Base-by-base conservation (phyloP, 225 moss, liverwort and hornwort genomes). In the Pseudisothecium myosuroides region DNA sequence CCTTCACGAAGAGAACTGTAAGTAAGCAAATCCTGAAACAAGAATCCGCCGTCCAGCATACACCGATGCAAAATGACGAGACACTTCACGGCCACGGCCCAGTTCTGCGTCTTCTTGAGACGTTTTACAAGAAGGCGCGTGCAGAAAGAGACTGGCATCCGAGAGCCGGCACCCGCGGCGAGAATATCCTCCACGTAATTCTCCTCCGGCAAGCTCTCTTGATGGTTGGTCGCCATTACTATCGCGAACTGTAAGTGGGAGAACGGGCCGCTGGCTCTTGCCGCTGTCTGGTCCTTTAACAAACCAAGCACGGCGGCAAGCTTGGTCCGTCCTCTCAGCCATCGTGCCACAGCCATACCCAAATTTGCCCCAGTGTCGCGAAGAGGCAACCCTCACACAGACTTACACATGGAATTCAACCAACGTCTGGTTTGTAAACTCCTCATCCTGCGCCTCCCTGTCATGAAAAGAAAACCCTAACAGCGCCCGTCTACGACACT, bases 11-110 rank as follows among this genome's bases (percentile, higher is more conserved):
- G 54, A 5, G 92, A 85, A 45, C 39, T 72, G 81, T 73, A 86
- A 45, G 86, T 17, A 11, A 95, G 92, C 85, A 94, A 76, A 50
- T 95, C 95, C 50, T 95, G 95, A 26, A 93, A 94, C 73, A 95
- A 83, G 81, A 95, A 95, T 23, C 95, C 92, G 20, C 95, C 95
- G 80, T 95, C 95, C 26, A 94, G 56, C 66, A 95, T 61, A 58
- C 84, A 80, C 45, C 94, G 88, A 36, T 95, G 95, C 65, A 95
- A 76, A 19, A 95, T 63, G 31, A 95, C 60, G 55, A 95, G 91
- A 43, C 90, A 92, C 86, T 95, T 95, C 36, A 92, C 71, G 22
- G 94, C 94, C 9, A 95, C 95, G 34, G 77, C 83, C 95, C 92
- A 94, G 80, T 71, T 90, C 81, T 91, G 90, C 1, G 95, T 94